Evolutionary conservation across 352 stramenopile genomes (phyloP), one percentile per base, ranked within the genome.

Genomic region (Lagenidium giganteum): DNA sequence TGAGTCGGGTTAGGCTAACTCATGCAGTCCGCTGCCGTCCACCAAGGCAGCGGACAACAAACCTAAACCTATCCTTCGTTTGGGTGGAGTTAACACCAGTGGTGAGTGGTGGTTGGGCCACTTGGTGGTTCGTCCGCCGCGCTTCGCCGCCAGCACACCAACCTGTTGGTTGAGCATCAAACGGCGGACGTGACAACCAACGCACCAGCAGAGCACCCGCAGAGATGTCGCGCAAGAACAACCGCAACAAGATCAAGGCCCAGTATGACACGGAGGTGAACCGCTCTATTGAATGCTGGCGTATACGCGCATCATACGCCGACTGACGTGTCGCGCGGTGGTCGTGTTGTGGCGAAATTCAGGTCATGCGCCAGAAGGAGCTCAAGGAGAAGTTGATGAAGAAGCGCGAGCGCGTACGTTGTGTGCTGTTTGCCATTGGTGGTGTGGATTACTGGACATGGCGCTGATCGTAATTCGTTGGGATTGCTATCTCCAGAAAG

Each of bases 211-310:
- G n/a, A n/a, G n/a, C n/a, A n/a, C n/a, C n/a, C n/a, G n/a, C n/a
- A n/a, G n/a, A n/a, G 34, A 88, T 88, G 76, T 88, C 76, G 33
- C 71, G 71, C 54, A 88, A 88, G 70, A 86, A 87, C 56, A 88
- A 83, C 55, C 73, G 74, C 44, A 76, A 58, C 57, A 82, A 83
- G 44, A 83, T 87, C 43, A 86, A 88, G 59, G 73, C 76, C 9
- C 76, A 88, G 71, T 81, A 85, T 57, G 76, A 88, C 51, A 57
- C 84, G 31, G 76, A 88, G 57, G 73, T 85, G 43, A 35, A 39
- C 42, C 5, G 16, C 8, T 37, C 32, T 32, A 8, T 28, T 41
- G 25, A 2, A 37, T 9, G 33, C 5, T 27, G 16, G 23, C n/a
- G 17, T 11, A 9, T 17, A 26, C 17, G 33, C 16, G 26, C 9